Base-by-base conservation (phyloP, 805 yeast genomes). In the Sugiyamaella lignohabitans region DNA sequence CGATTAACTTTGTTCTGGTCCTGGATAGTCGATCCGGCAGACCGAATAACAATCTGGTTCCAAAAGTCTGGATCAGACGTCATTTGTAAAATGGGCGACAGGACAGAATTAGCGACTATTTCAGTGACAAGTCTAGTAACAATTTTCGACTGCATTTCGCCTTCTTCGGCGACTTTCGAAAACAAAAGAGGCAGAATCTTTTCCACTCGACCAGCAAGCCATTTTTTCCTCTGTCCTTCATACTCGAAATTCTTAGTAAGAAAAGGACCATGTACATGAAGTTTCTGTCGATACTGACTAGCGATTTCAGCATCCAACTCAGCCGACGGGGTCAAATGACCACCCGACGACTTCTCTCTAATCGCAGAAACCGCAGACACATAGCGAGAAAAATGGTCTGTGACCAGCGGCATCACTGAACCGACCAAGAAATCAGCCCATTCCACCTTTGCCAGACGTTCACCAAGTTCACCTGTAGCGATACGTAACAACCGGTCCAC, bases 1-100 rank as follows among this genome's bases (percentile, higher is more conserved):
- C 79, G 75, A 49, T 81, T 76, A 0, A 88, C 94, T 57, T 85
- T 87, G 32, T 75, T 75, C 46, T 88, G 69, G 57, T 87, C 94
- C 52, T 79, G 79, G 59, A 89, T 68, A 10, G 83, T 74, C 24
- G 73, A 74, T 2, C 87, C 81, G 1, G 84, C 75, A 1, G 74
- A 61, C 43, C 75, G 74, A 6, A 80, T 79, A 14, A 87, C 70
- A 36, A 72, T 57, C 46, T 78, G 75, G 60, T 89, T 89, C 77
- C 83, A 84, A 50, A 78, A 83, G 59, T 87, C 95, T 1, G 91
- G 78, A 42, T 84, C 89, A 0, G 82, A 65, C 1, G 83, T 55
- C 65, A 82, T 74, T 4, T 67, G 59, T 3, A 70, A 47, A 0
- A 76, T 44, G 0, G 87, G 85, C 19, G 62, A 59, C 8, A 87